Conservation (phyloP, 805 yeast species). For the Metschnikowia orientalis region DNA sequence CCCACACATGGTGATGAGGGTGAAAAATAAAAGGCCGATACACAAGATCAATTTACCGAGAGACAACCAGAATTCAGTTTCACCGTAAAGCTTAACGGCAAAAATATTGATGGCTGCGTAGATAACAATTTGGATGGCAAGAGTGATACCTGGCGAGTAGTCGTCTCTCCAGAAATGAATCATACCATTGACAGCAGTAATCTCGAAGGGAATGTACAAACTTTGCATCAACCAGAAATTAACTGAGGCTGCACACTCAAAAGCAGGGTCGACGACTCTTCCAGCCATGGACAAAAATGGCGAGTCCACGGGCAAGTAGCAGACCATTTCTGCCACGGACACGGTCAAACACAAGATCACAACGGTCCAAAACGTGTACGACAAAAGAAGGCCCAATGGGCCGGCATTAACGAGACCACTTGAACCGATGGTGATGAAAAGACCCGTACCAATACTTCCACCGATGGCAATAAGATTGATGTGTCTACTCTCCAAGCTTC, state of each 20-base stretch:
- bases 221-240: slow-evolving; percentile 42
- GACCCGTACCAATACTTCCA: slow-evolving; percentile 38
- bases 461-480: slow-evolving; percentile 39
- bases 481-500: slow-evolving; percentile 26
- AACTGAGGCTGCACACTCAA: slow-evolving; percentile 31
- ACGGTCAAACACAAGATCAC: slow-evolving; percentile 30
- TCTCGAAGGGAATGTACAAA: slow-evolving; percentile 27
- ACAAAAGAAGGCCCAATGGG: slow-evolving; percentile 30
- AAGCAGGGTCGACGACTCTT: slow-evolving; percentile 34
- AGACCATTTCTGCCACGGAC: slow-evolving; percentile 37
- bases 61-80: slow-evolving; percentile 75
- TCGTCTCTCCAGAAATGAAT: slow-evolving; percentile 50
- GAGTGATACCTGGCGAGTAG: slow-evolving; percentile 45
- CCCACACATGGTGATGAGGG: slow-evolving; percentile 80
- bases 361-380: slow-evolving; percentile 29
- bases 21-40: slow-evolving; percentile 68
- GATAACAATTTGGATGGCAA: slow-evolving; percentile 38
- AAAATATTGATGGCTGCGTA: slow-evolving; percentile 52
- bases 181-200: slow-evolving; percentile 45
- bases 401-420: slow-evolving; percentile 31
- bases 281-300: slow-evolving; percentile 38
- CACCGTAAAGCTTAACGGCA: slow-evolving; percentile 76
- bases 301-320: slow-evolving; percentile 32
- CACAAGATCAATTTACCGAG: slow-evolving; percentile 59
- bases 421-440: slow-evolving; percentile 34